Conservation (phyloP, 2,329 filamentous ascomycete genomes). For the Scytalidium lignicola region DNA sequence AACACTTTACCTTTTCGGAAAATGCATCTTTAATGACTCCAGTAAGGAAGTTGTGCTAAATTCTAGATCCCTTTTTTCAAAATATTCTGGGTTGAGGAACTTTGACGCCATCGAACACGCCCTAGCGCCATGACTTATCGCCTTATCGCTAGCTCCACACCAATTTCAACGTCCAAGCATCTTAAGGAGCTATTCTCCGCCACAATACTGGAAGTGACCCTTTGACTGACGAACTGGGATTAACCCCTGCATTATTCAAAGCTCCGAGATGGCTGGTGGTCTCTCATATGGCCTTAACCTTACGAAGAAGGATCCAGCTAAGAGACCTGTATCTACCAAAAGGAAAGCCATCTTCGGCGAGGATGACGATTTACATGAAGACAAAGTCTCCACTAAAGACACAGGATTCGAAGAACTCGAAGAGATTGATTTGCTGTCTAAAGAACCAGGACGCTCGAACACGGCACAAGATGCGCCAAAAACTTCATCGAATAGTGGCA, state of each 20-base stretch:
- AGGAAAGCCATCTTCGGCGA: constrained; percentile 58
- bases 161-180: constrained; percentile 2
- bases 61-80: too few relatives aligned
- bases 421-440: constrained; percentile 50
- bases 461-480: constrained; percentile 23
- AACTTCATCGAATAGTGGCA: constrained; percentile 27
- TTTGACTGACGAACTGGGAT: too few relatives aligned
- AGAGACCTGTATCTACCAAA: constrained; percentile 34
- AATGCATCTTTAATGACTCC: too few relatives aligned
- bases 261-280: constrained; percentile 26
- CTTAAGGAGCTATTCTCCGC: neutral
- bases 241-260: too few relatives aligned
- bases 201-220: neutral
- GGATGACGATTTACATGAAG: constrained; percentile 52
- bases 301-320: constrained; percentile 46
- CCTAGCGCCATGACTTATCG: neutral
- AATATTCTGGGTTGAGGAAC: too few relatives aligned
- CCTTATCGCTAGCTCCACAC: neutral
- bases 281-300: constrained; percentile 56
- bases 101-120: neutral
- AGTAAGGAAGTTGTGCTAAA: too few relatives aligned
- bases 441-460: constrained; percentile 24
- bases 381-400: constrained; percentile 29
- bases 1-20: too few relatives aligned
- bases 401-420: constrained; percentile 51